Percentiles rank a stretch among this genome's conserved stretches.
Evolutionary conservation across 345 rosid species (phyloP).

Genomic region (Corchorus olitorius): DNA sequence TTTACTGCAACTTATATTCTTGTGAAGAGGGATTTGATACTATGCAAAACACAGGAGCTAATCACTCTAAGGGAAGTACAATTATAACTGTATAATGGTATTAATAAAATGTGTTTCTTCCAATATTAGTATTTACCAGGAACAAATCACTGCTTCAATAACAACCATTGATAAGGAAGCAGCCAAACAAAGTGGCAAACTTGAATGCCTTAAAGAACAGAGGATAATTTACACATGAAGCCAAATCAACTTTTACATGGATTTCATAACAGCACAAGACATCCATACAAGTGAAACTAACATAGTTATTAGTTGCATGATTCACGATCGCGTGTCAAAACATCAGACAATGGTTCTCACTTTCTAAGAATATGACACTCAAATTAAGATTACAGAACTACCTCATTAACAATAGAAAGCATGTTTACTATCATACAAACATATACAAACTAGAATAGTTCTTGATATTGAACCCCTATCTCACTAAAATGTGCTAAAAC

Average conservation of each 20-base stretch:
- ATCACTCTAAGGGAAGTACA: not conserved
- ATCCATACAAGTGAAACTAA: not conserved
- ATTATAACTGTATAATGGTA: not conserved
- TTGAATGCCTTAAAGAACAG: not conserved
- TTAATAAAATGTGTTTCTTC: not conserved
- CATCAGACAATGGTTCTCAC: not conserved
- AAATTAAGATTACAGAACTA: not conserved
- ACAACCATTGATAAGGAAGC: not conserved
- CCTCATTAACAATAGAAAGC: not conserved
- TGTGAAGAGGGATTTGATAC: not conserved
- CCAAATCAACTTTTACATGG: constrained; percentile 6
- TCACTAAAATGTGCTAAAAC: constrained; percentile 6
- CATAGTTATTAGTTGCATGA: not conserved
- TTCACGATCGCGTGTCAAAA: not conserved
- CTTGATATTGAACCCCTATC: not conserved
- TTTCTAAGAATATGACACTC: not conserved
- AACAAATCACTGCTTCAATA: not conserved
- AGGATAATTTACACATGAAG: not conserved
- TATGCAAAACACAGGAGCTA: not conserved
- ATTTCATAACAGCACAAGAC: not conserved
- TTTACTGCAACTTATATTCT: constrained; percentile 1
- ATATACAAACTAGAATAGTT: not conserved
- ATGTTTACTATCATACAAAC: too few relatives aligned
- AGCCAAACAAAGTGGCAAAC: not conserved
- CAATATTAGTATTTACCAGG: not conserved